phyloP scores from a whole-genome alignment of 73 alveolate genomes.

The Tetrahymena elliotti region DNA sequence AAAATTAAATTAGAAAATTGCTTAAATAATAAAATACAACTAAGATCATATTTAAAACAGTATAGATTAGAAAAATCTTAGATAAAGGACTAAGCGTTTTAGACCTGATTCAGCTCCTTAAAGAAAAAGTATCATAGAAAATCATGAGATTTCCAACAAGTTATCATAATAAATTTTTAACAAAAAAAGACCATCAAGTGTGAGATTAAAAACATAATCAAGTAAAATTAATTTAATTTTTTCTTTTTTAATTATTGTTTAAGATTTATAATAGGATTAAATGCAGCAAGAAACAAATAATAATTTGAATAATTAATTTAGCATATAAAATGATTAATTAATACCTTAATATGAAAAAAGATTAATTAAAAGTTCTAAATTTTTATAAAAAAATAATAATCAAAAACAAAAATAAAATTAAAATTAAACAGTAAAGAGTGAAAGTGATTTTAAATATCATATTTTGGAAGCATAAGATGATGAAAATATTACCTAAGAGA shows the following conservation, averaged over 20 bases:
- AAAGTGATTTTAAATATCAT: too few relatives aligned
- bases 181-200: neutral
- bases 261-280: too few relatives aligned
- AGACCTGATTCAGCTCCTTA: neutral
- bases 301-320: too few relatives aligned
- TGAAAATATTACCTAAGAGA: neutral
- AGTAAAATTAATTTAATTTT: neutral
- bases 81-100: neutral
- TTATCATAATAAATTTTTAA: neutral
- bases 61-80: neutral
- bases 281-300: too few relatives aligned
- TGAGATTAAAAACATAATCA: neutral
- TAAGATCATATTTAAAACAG: neutral
- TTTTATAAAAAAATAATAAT: too few relatives aligned
- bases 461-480: neutral
- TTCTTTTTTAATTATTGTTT: too few relatives aligned
- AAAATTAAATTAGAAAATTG: neutral
- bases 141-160: neutral
- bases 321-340: too few relatives aligned
- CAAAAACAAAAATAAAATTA: too few relatives aligned
- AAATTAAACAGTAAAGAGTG: too few relatives aligned
- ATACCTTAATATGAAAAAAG: too few relatives aligned
- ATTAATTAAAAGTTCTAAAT: too few relatives aligned
- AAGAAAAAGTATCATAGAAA: neutral
- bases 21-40: neutral